phyloP scores from a whole-genome alignment of 371 early-diverging fungal genomes.

The Mucor racemosus region DNA sequence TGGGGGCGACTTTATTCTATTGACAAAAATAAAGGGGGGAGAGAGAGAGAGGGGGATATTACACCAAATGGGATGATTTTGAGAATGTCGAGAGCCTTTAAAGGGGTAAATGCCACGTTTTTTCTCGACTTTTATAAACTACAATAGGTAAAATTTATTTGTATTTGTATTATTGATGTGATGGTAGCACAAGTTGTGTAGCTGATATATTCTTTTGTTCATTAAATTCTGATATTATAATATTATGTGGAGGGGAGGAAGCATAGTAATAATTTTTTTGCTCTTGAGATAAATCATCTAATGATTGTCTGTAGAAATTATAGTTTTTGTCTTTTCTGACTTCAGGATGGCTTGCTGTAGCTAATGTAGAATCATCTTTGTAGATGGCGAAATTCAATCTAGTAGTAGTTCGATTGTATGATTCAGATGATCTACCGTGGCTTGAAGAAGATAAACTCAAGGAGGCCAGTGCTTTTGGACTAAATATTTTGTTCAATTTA shows the following conservation, averaged over 20 bases:
- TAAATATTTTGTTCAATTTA: background rate
- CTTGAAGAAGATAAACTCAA: slow-evolving; percentile 7
- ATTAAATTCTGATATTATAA: background rate
- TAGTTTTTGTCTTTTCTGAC: background rate
- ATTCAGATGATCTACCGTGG: background rate
- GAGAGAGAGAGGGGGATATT: background rate
- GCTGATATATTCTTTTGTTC: slow-evolving; percentile 1
- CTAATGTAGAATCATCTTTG: background rate
- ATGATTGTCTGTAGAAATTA: background rate
- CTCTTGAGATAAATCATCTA: background rate
- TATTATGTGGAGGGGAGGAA: background rate
- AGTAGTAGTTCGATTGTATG: background rate
- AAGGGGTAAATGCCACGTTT: slow-evolving; percentile 4
- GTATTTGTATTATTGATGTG: background rate
- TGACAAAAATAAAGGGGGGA: background rate
- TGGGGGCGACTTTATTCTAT: background rate
- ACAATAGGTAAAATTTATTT: background rate
- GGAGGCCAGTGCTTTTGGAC: slow-evolving; percentile 15
- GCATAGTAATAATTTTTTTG: background rate
- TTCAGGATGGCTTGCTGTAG: background rate
- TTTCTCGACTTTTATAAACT: background rate
- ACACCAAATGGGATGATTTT: background rate
- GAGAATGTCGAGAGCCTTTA: background rate
- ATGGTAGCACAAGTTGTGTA: background rate
- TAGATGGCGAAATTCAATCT: background rate